A percentile compares a stretch with the other conserved stretches of the same genome.
Evolutionary conservation across 2,329 filamentous ascomycete species (phyloP).

Genomic region (Coniosporium tulheliwenetii): DNA sequence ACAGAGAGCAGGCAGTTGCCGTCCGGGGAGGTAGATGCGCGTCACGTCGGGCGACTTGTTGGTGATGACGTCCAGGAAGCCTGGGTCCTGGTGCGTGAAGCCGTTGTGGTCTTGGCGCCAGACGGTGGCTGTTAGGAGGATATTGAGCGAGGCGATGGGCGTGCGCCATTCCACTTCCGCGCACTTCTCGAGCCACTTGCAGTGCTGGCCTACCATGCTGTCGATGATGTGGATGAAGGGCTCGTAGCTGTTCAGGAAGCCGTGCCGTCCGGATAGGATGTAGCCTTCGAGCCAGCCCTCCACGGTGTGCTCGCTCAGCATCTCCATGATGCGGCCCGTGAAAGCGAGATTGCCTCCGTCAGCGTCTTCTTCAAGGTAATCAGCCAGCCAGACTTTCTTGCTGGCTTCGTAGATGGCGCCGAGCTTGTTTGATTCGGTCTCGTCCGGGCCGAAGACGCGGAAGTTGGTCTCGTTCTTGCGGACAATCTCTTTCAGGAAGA

Average conservation of each 20-base stretch:
- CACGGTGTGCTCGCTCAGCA: conserved; percentile 66
- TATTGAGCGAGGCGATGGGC: conserved; percentile 62
- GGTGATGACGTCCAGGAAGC: conserved; percentile 63
- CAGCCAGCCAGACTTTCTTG: conserved; percentile 69
- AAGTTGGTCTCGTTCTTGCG: conserved; percentile 50
- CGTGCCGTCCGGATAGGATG: conserved; percentile 57
- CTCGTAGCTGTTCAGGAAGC: conserved; percentile 67
- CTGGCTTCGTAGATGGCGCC: conserved; percentile 53
- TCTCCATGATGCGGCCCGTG: conserved; percentile 53
- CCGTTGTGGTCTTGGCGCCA: conserved; percentile 77
- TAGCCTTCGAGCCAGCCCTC: conserved; percentile 75
- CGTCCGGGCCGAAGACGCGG: conserved; percentile 64
- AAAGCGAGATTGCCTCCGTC: conserved; percentile 52
- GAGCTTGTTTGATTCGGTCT: conserved; percentile 72
- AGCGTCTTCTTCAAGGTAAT: conserved; percentile 59
- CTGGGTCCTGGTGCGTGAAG: conserved; percentile 68
- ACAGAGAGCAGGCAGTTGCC: conserved; percentile 63
- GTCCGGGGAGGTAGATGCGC: conserved; percentile 67
- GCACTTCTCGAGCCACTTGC: conserved; percentile 74
- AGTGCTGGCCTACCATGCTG: conserved; percentile 76
- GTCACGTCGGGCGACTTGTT: conserved; percentile 72
- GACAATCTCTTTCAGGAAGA: conserved; percentile 53
- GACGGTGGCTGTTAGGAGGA: conserved; percentile 61
- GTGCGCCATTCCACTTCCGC: conserved; percentile 65
- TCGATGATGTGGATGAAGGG: conserved; percentile 74